phyloP scores from a whole-genome alignment of 2,329 filamentous ascomycete genomes.

The Apiospora marii region DNA sequence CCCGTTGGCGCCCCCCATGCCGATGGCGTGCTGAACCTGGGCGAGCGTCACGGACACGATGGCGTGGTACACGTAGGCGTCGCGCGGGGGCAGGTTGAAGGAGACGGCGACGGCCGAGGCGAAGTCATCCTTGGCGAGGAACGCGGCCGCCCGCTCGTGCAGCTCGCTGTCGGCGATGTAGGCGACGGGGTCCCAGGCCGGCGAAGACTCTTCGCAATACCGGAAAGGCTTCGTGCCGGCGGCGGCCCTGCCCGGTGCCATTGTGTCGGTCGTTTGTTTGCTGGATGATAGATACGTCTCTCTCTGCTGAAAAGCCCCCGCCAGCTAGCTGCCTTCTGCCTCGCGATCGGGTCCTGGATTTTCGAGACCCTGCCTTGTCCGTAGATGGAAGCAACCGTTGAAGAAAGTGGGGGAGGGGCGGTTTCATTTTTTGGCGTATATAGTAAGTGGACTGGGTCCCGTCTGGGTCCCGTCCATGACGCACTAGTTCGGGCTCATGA shows the following conservation, averaged over 20 bases:
- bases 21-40: slow-evolving; percentile 56
- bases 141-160: slow-evolving; percentile 46
- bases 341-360: not conserved
- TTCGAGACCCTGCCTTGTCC: not conserved
- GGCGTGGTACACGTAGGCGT: slow-evolving; percentile 60
- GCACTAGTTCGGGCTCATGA: not conserved
- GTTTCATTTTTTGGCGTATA: slow-evolving; percentile 13
- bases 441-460: not conserved
- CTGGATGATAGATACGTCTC: not conserved
- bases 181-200: slow-evolving; percentile 51
- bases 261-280: slow-evolving; percentile 16
- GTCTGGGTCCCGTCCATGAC: slow-evolving; percentile 5
- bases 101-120: slow-evolving; percentile 52
- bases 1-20: slow-evolving; percentile 52
- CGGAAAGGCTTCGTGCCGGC: slow-evolving; percentile 34
- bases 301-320: not conserved
- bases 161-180: slow-evolving; percentile 49
- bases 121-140: slow-evolving; percentile 52
- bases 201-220: slow-evolving; percentile 53
- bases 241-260: slow-evolving; percentile 31
- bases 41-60: slow-evolving; percentile 56
- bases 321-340: not conserved
- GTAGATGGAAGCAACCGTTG: not conserved
- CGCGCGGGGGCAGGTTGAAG: slow-evolving; percentile 52
- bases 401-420: slow-evolving; percentile 16